Conservation (phyloP, 129 eudicot genomes). For the Chrysanthemum makinoi region DNA sequence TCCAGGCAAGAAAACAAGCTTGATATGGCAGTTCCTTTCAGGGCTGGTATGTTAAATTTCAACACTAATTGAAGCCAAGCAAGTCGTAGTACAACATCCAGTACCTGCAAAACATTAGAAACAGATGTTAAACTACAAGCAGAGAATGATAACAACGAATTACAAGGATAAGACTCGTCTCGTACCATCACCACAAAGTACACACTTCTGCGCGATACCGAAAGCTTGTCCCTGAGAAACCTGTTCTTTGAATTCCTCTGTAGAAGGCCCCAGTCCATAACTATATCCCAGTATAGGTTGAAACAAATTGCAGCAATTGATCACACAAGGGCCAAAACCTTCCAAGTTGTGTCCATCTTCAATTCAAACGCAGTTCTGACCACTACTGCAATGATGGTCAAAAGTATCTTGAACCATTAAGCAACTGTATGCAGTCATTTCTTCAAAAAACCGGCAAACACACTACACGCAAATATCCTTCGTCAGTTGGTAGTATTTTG, state of each 20-base stretch:
- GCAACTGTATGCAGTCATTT: conserved; percentile 50
- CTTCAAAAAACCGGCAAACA: conserved; percentile 65
- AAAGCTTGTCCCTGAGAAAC: conserved; percentile 61
- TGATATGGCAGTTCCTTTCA: conserved; percentile 49
- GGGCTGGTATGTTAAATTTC: conserved; percentile 40
- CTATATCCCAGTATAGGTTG: conserved; percentile 79
- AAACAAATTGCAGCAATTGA: conserved; percentile 52
- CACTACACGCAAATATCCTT: conserved; percentile 49
- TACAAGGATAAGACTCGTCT: not conserved
- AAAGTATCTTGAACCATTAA: conserved; percentile 70
- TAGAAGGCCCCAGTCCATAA: conserved; percentile 84
- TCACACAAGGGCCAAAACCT: conserved; percentile 51
- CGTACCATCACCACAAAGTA: conserved; percentile 69
- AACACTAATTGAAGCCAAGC: conserved; percentile 76
- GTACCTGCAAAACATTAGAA: conserved; percentile 42
- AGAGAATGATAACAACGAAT: not conserved
- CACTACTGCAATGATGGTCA: conserved; percentile 65
- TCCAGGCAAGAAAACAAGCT: conserved; percentile 61
- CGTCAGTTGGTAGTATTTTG: conserved; percentile 5
- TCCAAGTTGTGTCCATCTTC: conserved; percentile 45
- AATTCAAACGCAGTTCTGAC: conserved; percentile 60
- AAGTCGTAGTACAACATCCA: conserved; percentile 58
- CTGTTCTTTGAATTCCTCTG: conserved; percentile 55
- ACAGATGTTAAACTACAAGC: not conserved
- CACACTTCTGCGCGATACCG: conserved; percentile 49